Base-by-base conservation (phyloP, 2,329 filamentous ascomycete species). In the Fusarium sterilihyphosum region DNA sequence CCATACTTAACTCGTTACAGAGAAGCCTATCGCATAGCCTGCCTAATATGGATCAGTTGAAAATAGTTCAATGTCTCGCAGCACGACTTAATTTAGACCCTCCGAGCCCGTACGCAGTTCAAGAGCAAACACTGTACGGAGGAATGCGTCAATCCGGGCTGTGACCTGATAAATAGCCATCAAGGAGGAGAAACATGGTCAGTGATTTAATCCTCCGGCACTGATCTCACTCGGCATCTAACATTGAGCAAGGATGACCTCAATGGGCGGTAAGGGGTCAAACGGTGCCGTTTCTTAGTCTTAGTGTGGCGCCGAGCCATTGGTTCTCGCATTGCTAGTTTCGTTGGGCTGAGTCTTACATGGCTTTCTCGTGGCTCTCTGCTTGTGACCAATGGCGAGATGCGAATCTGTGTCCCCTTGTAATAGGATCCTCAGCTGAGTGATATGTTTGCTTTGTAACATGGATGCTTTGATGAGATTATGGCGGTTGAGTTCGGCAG, bases 271-370 rank as follows among this genome's bases (percentile, higher is more conserved):
- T 61, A 63, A 47, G 52, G 67, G 53, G 46, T 56, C 41, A 67
- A 73, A 74, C 67, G 67, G 62, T 62, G 56, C 50, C 63, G 67
- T 60, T 59, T 49, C 43, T 33, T 54, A 61, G 46, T 31, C 35
- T 40, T 44, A 8, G 54, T 74, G 71, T 72, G 71, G 71, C 71
- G 71, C 50, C 43, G 52, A 74, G 58, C 68, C 63, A 74, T 74
- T 74, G 71, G 71, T 63, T 68, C 71, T 72, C 37, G 46, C 53
- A 29, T 63, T 69, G 33, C 43, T 74, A 59, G 71, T 74, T 57
- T 41, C 47, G 71, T 52, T 61, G 71, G 71, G 72, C 72, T 74
- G 72, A 74, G 72, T 72, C 72, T 74, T 74, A 72, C 71, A 74
- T 74, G 71, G 71, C 71, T 74, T 73, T 74, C 57, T 54, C 62